phyloP scores from a whole-genome alignment of 192 early-diverging fungal genomes.

The Mycoemilia scoparia region DNA sequence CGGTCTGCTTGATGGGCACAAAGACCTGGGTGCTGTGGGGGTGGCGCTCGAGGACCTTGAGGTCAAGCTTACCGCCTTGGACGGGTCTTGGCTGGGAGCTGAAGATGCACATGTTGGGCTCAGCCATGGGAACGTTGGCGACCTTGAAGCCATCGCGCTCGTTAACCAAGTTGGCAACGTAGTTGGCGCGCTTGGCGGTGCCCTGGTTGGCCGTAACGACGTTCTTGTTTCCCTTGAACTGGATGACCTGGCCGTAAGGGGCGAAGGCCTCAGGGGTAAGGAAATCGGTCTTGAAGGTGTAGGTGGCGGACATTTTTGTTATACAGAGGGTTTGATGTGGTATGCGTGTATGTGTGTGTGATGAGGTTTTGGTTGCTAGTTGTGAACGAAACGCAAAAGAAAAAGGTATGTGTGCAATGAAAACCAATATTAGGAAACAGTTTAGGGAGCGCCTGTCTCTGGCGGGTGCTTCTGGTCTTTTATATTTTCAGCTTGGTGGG shows the following conservation, averaged over 20 bases:
- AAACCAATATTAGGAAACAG: slow-evolving; percentile 3
- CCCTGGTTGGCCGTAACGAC: slow-evolving; percentile 47
- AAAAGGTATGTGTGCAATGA: not conserved
- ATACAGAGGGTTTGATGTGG: too few species aligned
- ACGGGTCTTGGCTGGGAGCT: slow-evolving; percentile 23
- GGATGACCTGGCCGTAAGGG: slow-evolving; percentile 59
- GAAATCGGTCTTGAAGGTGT: slow-evolving; percentile 36
- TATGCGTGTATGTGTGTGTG: too few species aligned
- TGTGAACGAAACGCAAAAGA: not conserved
- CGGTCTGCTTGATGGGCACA: slow-evolving; percentile 45
- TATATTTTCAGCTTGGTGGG: too few species aligned
- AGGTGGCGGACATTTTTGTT: too few species aligned
- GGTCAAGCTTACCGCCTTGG: slow-evolving; percentile 27
- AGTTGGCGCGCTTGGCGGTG: slow-evolving; percentile 52
- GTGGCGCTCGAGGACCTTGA: slow-evolving; percentile 69
- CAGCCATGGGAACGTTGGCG: slow-evolving; percentile 12
- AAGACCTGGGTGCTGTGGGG: slow-evolving; percentile 70
- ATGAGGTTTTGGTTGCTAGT: too few species aligned
- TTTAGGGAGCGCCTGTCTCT: slow-evolving; percentile 1
- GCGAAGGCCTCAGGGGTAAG: slow-evolving; percentile 49
- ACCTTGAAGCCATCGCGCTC: slow-evolving; percentile 11
- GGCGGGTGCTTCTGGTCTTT: too few species aligned
- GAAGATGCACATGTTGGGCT: slow-evolving; percentile 57
- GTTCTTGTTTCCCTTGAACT: slow-evolving; percentile 28
- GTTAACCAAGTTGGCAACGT: slow-evolving; percentile 43